Base-by-base conservation (phyloP, 2,329 filamentous ascomycete species). In the Colletotrichum neosansevieriae region DNA sequence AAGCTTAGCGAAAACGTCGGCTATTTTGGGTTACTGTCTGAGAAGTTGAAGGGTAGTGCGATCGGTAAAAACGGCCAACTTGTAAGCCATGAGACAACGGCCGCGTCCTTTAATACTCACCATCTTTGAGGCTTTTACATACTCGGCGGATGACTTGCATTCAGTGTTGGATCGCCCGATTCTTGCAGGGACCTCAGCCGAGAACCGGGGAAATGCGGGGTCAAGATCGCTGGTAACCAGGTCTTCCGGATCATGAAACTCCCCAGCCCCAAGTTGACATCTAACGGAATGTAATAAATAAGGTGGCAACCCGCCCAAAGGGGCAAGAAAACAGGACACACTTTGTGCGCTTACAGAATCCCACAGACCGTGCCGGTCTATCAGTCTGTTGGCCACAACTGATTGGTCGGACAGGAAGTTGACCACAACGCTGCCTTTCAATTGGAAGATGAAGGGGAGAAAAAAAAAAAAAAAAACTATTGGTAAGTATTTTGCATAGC, bases 191-290 rank as follows among this genome's bases (percentile, higher is more conserved):
- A 17, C 53, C n/a, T 17, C 47, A 53, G 17, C 56, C 47, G 62
- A 60, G 62, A 7, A 29, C 47, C 62, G 62, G 62, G 49, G 62
- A 36, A 53, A 60, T 54, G 62, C 56, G 62, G 62, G 56, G 56
- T 4, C 36, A 19, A 11, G 13, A 49, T 34, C 45, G 42, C 36
- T 45, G 34, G 54, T 44, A 50, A 45, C 62, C 57, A 32, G 57
- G 12, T 40, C 17, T 10, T 29, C 62, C 57, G 57, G 57, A 50
- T 59, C 57, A 29, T 13, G 13, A 58, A 47, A 24, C 56, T 47
- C 3, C 24, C 47, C 19, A 13, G 5, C 34, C 57, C 13, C 13
- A 11, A 50, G 10, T 29, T 49, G 34, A 59, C 34, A 59, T 40
- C 24, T n/a, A 15, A 6, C n/a, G 32, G 44, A 13, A 59, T 34